Percentiles rank a stretch among this genome's conserved stretches.
These are phyloP conservation scores for Gnomoniopsis smithogilvyi DNA, from an alignment of 2,329 filamentous ascomycete species.

Conservation along the genomic window DNA sequence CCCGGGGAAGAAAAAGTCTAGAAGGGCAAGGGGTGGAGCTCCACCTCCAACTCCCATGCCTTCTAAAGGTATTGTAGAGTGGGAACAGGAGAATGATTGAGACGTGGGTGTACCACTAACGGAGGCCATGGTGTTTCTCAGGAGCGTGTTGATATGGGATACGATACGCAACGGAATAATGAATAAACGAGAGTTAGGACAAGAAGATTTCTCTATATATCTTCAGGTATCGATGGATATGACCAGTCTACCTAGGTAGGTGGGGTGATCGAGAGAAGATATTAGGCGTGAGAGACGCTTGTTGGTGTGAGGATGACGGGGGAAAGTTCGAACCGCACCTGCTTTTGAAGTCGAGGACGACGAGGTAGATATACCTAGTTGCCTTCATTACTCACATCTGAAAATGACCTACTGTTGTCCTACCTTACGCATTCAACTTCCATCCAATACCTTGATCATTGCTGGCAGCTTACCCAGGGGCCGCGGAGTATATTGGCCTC, in stretches of 20 bases:
- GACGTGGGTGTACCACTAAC: background rate
- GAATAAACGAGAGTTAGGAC: background rate
- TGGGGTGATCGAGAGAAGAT: background rate
- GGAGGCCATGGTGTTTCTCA: conserved; percentile 4
- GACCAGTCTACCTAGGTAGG: too few relatives aligned
- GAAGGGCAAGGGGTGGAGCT: conserved; percentile 40
- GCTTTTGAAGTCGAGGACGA: background rate
- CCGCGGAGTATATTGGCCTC: background rate
- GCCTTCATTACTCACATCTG: background rate
- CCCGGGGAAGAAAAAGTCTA: conserved; percentile 65
- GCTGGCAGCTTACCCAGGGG: too few relatives aligned
- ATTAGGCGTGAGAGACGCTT: background rate
- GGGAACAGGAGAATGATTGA: background rate
- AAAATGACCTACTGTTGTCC: background rate
- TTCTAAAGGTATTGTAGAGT: background rate
- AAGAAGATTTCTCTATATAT: background rate
- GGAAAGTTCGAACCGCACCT: background rate
- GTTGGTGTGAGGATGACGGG: background rate
- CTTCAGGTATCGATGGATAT: background rate
- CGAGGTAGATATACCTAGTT: background rate
- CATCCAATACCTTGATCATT: too few relatives aligned
- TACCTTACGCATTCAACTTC: too few relatives aligned
- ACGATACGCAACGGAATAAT: background rate
- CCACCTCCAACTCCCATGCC: conserved; percentile 1
- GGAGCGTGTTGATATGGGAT: background rate